Evolutionary conservation across 1,284 basidiomycete species (phyloP).

Genomic region (Tilletia caries): DNA sequence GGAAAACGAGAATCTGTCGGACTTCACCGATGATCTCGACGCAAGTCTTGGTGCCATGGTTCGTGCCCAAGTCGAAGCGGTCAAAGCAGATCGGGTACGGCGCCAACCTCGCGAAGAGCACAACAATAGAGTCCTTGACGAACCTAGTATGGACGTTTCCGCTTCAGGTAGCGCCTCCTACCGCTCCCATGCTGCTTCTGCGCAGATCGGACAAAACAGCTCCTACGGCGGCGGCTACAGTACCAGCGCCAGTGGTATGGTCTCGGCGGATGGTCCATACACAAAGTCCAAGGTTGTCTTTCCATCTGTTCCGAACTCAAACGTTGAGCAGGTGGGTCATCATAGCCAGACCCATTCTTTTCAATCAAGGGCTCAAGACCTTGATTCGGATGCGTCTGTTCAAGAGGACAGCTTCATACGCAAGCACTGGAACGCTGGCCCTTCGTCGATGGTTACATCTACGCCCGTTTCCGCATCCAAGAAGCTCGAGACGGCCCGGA

Average conservation of each 20-base stretch:
- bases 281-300: background rate
- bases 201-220: background rate
- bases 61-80: background rate
- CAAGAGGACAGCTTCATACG: background rate
- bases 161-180: background rate
- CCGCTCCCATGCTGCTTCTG: background rate
- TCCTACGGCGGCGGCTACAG: background rate
- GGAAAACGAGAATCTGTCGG: background rate
- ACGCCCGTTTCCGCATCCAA: no score
- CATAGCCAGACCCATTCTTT: background rate
- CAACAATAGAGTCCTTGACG: background rate
- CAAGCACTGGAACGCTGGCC: background rate
- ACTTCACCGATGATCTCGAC: constrained; percentile 1
- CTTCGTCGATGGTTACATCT: background rate
- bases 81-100: background rate
- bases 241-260: background rate
- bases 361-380: background rate
- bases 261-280: background rate
- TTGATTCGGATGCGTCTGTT: background rate
- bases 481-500: no score
- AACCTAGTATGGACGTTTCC: background rate
- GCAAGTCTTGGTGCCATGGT: constrained; percentile 10
- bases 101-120: background rate
- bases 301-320: background rate
- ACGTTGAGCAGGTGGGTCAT: background rate